Evolutionary conservation across 345 rosid genomes (phyloP).

Genomic region (Gossypium arboreum): DNA sequence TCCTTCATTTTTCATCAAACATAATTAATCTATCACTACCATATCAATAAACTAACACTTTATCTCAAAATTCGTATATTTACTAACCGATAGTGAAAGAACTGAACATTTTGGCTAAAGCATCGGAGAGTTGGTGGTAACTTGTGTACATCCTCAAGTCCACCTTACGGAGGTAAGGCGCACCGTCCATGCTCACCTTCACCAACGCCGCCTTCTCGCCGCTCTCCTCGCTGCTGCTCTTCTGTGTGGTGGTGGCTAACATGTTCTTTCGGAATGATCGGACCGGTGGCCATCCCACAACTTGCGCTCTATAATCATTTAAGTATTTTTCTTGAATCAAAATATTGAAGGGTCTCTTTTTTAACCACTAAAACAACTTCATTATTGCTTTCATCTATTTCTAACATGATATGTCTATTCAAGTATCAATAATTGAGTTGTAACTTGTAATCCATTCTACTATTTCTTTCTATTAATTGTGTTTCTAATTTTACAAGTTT

Average conservation of each 20-base stretch:
- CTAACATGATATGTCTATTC: background rate
- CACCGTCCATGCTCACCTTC: constrained; percentile 94
- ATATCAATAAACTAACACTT: background rate
- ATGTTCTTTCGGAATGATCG: constrained; percentile 76
- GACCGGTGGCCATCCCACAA: constrained; percentile 96
- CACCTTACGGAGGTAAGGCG: constrained; percentile 88
- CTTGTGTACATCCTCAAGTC: constrained; percentile 67
- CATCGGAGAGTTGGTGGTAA: constrained; percentile 66
- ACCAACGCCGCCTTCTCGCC: constrained; percentile 45
- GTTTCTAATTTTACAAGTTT: too few species aligned
- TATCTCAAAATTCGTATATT: background rate
- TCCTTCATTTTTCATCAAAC: constrained; percentile 20
- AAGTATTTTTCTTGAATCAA: too few species aligned
- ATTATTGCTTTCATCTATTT: background rate
- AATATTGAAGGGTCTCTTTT: too few species aligned
- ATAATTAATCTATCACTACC: background rate
- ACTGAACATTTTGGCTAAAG: constrained; percentile 70
- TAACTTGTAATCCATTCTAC: background rate
- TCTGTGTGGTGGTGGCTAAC: constrained; percentile 39
- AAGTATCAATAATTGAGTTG: background rate
- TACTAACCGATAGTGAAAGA: constrained; percentile 72
- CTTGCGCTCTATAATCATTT: constrained; percentile 54
- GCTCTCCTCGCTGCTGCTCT: constrained; percentile 29
- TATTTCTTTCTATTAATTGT: background rate
- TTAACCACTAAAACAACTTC: background rate